Evolutionary conservation across 257 asterid genomes (phyloP).

Genomic region (Jaltomata sinuosa): DNA sequence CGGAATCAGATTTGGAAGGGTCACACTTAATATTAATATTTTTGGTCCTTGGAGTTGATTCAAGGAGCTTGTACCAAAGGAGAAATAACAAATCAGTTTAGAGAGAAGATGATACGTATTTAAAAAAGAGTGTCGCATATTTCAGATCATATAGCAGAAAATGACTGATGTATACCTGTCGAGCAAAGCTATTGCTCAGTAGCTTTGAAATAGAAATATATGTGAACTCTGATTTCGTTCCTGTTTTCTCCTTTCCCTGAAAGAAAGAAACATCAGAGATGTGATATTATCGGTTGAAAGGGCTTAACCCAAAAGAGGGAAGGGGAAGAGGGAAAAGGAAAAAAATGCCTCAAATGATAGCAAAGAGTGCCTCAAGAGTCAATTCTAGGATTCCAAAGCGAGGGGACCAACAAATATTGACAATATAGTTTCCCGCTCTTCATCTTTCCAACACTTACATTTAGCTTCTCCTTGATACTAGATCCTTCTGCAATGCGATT

Average conservation of each 20-base stretch:
- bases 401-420: conserved; percentile 6
- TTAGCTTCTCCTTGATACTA: conserved; percentile 16
- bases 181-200: conserved; percentile 80
- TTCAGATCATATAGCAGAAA: not conserved
- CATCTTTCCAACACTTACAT: conserved; percentile 22
- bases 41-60: conserved; percentile 52
- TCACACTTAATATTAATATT: conserved; percentile 77
- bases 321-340: not conserved
- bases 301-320: not conserved
- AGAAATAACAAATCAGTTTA: conserved; percentile 11
- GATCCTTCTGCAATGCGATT: conserved; percentile 20
- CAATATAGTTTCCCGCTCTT: not conserved
- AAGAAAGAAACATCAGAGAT: conserved; percentile 12
- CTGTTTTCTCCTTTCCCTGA: conserved; percentile 37
- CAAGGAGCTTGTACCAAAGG: conserved; percentile 56
- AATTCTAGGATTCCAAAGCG: not conserved
- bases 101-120: not conserved
- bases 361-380: not conserved
- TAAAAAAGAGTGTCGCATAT: not conserved
- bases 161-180: conserved; percentile 48
- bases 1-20: conserved; percentile 69
- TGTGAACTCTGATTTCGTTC: conserved; percentile 21
- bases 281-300: not conserved
- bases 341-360: not conserved
- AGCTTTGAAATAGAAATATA: conserved; percentile 65